A percentile compares a stretch with the other conserved stretches of the same genome.
Evolutionary conservation across 495 filamentous ascomycete genomes (phyloP).

Genomic region (Echria macrotheca): DNA sequence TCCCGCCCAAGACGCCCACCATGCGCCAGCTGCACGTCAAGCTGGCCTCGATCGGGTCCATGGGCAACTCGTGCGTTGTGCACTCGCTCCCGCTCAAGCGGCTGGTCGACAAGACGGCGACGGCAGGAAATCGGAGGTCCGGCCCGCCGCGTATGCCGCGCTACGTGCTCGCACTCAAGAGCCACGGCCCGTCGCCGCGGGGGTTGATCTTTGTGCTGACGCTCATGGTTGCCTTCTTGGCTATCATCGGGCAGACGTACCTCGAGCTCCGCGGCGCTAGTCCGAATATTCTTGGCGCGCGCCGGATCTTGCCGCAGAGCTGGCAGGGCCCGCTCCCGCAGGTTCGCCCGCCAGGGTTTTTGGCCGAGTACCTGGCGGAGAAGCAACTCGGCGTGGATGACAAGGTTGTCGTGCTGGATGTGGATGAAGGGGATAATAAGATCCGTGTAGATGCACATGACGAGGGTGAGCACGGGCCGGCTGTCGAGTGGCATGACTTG

Average conservation of each 20-base stretch:
- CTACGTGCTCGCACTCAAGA: constrained; percentile 63
- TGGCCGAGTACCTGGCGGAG: background rate
- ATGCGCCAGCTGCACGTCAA: constrained; percentile 59
- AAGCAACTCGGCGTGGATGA: background rate
- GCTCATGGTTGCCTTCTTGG: constrained; percentile 49
- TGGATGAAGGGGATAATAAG: constrained; percentile 20
- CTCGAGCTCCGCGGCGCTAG: constrained; percentile 60
- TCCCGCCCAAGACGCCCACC: constrained; percentile 42
- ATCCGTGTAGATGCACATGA: constrained; percentile 40
- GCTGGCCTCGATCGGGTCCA: constrained; percentile 70
- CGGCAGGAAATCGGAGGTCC: constrained; percentile 39
- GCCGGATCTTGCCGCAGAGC: constrained; percentile 18
- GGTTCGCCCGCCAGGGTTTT: too few relatives aligned
- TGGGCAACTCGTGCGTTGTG: constrained; percentile 79
- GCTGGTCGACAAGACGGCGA: constrained; percentile 39
- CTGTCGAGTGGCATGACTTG: constrained; percentile 63
- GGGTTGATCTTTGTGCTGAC: constrained; percentile 44
- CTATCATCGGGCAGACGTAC: constrained; percentile 59
- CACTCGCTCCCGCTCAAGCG: constrained; percentile 70
- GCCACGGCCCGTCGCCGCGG: constrained; percentile 42
- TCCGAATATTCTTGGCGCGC: constrained; percentile 50
- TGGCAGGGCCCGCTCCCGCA: constrained; percentile 16
- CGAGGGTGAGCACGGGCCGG: constrained; percentile 35
- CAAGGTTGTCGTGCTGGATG: constrained; percentile 13
- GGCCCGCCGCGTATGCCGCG: constrained; percentile 44